Evolutionary conservation across 371 early-diverging fungal species (phyloP), one percentile per base, ranked within the genome.

Genomic region (Massospora cicadina): DNA sequence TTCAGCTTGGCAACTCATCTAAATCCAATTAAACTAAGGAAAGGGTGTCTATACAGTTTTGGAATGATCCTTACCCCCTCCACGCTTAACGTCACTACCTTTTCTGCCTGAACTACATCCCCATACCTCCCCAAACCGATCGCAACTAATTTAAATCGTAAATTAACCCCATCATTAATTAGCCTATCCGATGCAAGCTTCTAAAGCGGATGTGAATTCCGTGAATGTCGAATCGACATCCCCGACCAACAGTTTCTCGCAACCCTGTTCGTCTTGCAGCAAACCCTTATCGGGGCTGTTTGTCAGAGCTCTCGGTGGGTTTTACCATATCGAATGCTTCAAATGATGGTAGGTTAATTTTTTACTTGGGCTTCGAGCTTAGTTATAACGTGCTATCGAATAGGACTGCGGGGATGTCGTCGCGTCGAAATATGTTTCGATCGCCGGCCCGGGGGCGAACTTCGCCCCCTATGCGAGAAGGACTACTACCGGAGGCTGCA

Each of bases 291-390:
- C 79, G 25, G 90, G 89, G 25, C 89, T 91, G 70, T 92, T 89
- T 74, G 94, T 95, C 63, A 81, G 95, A 65, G 92, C 95, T 54
- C 73, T 91, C 67, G 85, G 85, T 66, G 82, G 85, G 31, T 84
- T 85, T 65, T 95, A 83, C 74, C 98, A 97, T 73, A 76, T 90
- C 68, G 82, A 90, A 54, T 97, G 98, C 71, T 95, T 97, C 70
- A 82, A 81, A 54, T 97, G 98, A 72, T 85, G 77, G 96, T 93
- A 84, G 74, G 43, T 43, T 43, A 17, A 77, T 21, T 27, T 43
- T 29, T 33, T 43, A 27, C 33, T 55, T 33, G 12, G 54, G 55
- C 53, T 33, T 58, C 31, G 43, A 55, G 29, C 53, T 68, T 60
- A 54, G 33, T 58, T 61, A 62, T 3, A n/a, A 57, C 27, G 59